Evolutionary conservation across 75 land plant species (phyloP), one percentile per base, ranked within the genome.

Genomic region (Gnetum montanum): DNA sequence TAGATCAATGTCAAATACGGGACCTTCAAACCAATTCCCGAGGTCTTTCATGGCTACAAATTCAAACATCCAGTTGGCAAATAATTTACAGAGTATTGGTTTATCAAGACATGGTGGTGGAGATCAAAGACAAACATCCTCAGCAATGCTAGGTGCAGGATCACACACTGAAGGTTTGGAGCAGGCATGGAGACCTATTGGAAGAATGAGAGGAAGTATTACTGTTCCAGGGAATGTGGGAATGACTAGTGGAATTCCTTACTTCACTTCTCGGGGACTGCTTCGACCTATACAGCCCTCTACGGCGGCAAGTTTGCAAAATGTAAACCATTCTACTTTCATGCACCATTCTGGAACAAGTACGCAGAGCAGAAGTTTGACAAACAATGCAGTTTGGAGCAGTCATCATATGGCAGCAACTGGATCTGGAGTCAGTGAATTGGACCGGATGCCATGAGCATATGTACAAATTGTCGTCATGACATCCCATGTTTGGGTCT

Each of bases 191-290:
- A 46, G 70, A 41, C 86, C 86, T 34, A 44, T 73, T n/a, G 76
- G 67, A 20, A 62, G 79, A 46, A 83, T 83, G 86, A 57, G 86
- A 34, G 86, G 86, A 28, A 79, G 82, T 59, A 57, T 57, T 52
- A 36, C 22, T 53, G 37, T 13, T 33, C 0, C 37, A 28, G 55
- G 55, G 2, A 34, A 36, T 33, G 23, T 53, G 18, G 55, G 24
- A 53, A 53, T 20, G 25, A 53, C 11, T 34, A 16, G 22, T 53
- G 22, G 25, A 53, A 22, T 7, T 25, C 55, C 55, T 33, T 53
- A 53, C 22, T 10, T 53, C n/a, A n/a, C n/a, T n/a, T n/a, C n/a
- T n/a, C n/a, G n/a, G n/a, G n/a, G n/a, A n/a, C n/a, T n/a, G n/a
- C n/a, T n/a, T n/a, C n/a, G n/a, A n/a, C n/a, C n/a, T n/a, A n/a